Conservation (phyloP, 129 eudicot species). For the Centrapalus pauciflorus region DNA sequence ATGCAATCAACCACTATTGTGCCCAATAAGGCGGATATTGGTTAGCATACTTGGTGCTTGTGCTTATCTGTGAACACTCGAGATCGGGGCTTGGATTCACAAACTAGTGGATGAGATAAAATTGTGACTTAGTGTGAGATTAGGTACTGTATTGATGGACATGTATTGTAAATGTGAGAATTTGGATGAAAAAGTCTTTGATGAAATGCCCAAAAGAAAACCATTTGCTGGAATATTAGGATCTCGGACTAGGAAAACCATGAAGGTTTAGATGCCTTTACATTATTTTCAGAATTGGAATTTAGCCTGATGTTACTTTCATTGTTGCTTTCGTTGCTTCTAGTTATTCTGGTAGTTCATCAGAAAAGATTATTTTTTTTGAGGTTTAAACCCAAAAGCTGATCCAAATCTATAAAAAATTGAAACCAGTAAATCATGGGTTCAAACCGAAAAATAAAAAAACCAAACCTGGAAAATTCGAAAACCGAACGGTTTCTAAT, state of each 20-base stretch:
- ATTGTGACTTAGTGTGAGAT: constrained; percentile 17
- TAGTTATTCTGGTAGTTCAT: constrained; percentile 57
- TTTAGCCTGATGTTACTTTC: constrained; percentile 57
- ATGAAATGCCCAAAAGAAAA: constrained; percentile 51
- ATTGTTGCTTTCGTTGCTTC: constrained; percentile 55
- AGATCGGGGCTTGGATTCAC: constrained; percentile 63
- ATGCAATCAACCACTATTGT: constrained; percentile 37
- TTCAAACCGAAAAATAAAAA: no score
- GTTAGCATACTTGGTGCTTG: constrained; percentile 55
- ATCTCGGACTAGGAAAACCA: constrained; percentile 58
- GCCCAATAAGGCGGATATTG: constrained; percentile 51
- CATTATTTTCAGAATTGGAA: constrained; percentile 43
- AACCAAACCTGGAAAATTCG: no score
- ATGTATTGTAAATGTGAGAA: constrained; percentile 75
- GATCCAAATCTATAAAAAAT: no score
- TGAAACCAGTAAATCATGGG: no score
- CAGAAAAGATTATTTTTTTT: no score
- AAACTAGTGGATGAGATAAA: constrained; percentile 19
- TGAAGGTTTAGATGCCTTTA: constrained; percentile 39
- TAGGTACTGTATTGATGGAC: constrained; percentile 60
- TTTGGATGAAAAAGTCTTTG: constrained; percentile 46
- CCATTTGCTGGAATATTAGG: constrained; percentile 60
- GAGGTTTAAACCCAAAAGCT: no score
- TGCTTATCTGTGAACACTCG: constrained; percentile 59
- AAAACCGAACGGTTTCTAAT: no score